phyloP scores from a whole-genome alignment of 805 yeast species.

The Lachancea nothofagi region DNA sequence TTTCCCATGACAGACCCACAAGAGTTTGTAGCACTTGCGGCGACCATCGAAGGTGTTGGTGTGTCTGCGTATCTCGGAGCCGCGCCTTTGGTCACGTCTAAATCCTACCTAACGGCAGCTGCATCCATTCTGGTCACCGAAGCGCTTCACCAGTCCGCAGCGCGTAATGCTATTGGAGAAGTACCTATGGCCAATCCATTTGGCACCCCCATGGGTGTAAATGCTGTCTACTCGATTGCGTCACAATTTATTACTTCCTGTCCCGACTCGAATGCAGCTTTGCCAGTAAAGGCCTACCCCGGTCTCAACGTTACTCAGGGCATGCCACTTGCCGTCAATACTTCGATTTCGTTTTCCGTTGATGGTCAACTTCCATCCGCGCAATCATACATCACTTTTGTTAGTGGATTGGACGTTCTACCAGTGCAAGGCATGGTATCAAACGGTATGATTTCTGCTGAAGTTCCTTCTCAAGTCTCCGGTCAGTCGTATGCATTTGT shows the following conservation, averaged over 20 bases:
- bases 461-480: constrained; percentile 2
- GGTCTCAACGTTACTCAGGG: constrained; percentile 5
- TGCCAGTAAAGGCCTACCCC: constrained; percentile 5
- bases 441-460: neutral
- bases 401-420: constrained; percentile 5
- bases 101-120: constrained; percentile 6
- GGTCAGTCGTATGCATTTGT: constrained; percentile 9
- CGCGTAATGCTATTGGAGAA: constrained; percentile 7
- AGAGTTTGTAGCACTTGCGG: constrained; percentile 5
- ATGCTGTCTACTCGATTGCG: constrained; percentile 8
- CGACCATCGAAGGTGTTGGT: constrained; percentile 8
- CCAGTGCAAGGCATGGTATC: constrained; percentile 4
- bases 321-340: constrained; percentile 5
- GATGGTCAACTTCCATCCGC: constrained; percentile 3
- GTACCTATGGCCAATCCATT: constrained; percentile 11
- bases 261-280: constrained; percentile 1
- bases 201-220: constrained; percentile 5
- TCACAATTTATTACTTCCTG: constrained; percentile 6
- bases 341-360: constrained; percentile 1
- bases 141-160: constrained; percentile 8
- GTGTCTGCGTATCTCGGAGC: constrained; percentile 9
- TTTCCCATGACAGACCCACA: constrained; percentile 1
- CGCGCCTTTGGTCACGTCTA: constrained; percentile 6
- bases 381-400: constrained; percentile 3
- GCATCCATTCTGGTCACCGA: constrained; percentile 8